Evolutionary conservation across 2,329 filamentous ascomycete genomes (phyloP).

Genomic region (Ceratocystiopsis sp.): DNA sequence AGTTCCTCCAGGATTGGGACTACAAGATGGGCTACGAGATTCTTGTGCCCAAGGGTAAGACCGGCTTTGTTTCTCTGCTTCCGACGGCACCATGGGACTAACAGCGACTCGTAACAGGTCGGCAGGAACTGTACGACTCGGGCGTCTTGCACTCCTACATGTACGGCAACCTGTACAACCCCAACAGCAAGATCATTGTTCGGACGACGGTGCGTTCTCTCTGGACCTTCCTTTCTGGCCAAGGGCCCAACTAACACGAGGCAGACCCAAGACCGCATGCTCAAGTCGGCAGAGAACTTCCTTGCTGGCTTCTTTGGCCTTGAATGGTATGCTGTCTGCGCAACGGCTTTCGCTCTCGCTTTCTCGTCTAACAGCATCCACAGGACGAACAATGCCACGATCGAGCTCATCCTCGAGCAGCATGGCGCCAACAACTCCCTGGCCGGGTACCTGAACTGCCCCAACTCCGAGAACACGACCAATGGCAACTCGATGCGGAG

Average conservation of each 20-base stretch:
- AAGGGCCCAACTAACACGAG: no score
- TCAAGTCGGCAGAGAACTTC: conserved; percentile 62
- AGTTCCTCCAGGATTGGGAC: conserved; percentile 51
- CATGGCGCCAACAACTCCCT: conserved; percentile 51
- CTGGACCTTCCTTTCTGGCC: neutral
- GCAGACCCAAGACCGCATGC: conserved; percentile 57
- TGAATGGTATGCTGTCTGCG: conserved; percentile 32
- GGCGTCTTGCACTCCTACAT: conserved; percentile 55
- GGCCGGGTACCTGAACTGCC: conserved; percentile 49
- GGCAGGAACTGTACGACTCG: conserved; percentile 56
- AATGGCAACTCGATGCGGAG: conserved; percentile 35
- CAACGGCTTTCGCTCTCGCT: neutral
- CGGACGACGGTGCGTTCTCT: conserved; percentile 39
- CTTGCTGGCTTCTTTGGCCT: conserved; percentile 65
- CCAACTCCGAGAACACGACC: conserved; percentile 36
- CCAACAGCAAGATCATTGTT: conserved; percentile 54
- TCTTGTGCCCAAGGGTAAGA: conserved; percentile 43
- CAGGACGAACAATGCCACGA: conserved; percentile 49
- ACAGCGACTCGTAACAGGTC: no score
- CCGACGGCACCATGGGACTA: no score
- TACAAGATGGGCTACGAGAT: conserved; percentile 56
- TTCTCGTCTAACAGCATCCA: no score
- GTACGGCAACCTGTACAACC: conserved; percentile 55
- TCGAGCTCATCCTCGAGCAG: conserved; percentile 55
- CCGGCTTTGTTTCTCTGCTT: no score